phyloP scores from a whole-genome alignment of 371 early-diverging fungal species.

The Phascolomyces articulosus region DNA sequence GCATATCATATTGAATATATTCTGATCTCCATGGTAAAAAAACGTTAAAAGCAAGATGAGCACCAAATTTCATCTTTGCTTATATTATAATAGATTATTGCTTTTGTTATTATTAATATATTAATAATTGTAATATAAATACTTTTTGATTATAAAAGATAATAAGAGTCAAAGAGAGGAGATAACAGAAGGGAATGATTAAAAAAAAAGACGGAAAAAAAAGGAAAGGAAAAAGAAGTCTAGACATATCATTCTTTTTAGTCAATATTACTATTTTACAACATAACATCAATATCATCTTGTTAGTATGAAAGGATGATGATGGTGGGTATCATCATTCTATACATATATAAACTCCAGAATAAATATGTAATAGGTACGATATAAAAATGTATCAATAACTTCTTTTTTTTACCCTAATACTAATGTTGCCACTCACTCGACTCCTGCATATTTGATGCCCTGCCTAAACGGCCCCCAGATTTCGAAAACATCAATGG shows the following conservation, averaged over 20 bases:
- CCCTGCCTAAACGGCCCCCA: neutral
- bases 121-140: no score
- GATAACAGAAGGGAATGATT: no score
- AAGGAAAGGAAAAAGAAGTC: neutral
- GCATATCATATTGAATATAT: slow-evolving; percentile 32
- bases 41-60: slow-evolving; percentile 17
- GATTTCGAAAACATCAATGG: neutral
- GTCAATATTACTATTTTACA: neutral
- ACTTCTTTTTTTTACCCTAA: no score
- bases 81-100: neutral
- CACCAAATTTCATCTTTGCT: slow-evolving; percentile 31
- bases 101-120: no score
- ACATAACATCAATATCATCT: neutral
- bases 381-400: no score
- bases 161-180: neutral
- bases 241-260: neutral
- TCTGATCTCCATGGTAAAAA: slow-evolving; percentile 31
- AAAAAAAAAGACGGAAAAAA: no score
- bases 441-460: slow-evolving; percentile 3
- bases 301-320: no score
- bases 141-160: no score
- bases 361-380: no score
- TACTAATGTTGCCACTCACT: no score
- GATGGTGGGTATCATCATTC: no score
- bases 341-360: no score